A percentile compares a stretch with the other conserved stretches of the same genome.
Conservation (phyloP, 2,329 filamentous ascomycete species). For the Fusarium sp. region DNA sequence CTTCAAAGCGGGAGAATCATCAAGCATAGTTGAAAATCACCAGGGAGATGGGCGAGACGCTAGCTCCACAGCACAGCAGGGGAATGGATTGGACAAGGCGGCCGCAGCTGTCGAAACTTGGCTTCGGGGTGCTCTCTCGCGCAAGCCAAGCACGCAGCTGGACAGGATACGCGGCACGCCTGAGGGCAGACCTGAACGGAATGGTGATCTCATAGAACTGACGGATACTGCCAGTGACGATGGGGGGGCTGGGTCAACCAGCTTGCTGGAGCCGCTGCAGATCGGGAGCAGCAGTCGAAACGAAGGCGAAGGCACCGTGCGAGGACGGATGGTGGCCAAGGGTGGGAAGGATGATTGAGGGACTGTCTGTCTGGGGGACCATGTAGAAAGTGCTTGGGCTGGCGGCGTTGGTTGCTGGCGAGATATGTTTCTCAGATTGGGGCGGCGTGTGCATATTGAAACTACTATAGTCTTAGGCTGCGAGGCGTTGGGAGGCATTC, state of each 20-base stretch:
- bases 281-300: slow-evolving; percentile 50
- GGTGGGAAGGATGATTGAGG: slow-evolving; percentile 42
- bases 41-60: slow-evolving; percentile 59
- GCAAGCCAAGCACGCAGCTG: slow-evolving; percentile 63
- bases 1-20: slow-evolving; percentile 52
- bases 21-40: slow-evolving; percentile 61
- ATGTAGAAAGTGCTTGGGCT: slow-evolving; percentile 11
- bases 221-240: slow-evolving; percentile 69
- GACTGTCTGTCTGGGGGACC: neutral
- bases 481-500: slow-evolving; percentile 39
- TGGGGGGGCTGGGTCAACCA: slow-evolving; percentile 48
- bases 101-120: slow-evolving; percentile 90
- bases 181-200: slow-evolving; percentile 48
- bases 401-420: slow-evolving; percentile 33
- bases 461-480: slow-evolving; percentile 27
- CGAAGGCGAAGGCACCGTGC: slow-evolving; percentile 50
- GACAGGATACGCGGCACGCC: slow-evolving; percentile 52
- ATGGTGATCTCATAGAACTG: slow-evolving; percentile 76
- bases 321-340: slow-evolving; percentile 53
- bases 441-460: slow-evolving; percentile 31
- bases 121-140: slow-evolving; percentile 82
- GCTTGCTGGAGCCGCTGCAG: slow-evolving; percentile 46
- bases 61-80: slow-evolving; percentile 54
- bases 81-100: slow-evolving; percentile 77
- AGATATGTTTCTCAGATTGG: slow-evolving; percentile 5